Evolutionary conservation across 2,329 filamentous ascomycete species (phyloP).

Genomic region (Pseudogymnoascus sp.): DNA sequence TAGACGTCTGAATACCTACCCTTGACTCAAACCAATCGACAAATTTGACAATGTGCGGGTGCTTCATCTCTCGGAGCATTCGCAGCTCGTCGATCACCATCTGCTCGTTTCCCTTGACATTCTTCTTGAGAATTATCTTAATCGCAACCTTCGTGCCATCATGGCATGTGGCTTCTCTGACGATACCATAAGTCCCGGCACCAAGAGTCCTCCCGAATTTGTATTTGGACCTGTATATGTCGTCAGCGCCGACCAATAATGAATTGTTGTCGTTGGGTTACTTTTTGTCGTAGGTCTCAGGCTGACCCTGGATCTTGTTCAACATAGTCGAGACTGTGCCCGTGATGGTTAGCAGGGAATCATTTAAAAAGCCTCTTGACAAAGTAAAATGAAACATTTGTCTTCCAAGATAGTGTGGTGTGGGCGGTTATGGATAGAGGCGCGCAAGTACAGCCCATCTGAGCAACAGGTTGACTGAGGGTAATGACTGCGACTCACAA

Average conservation of each 20-base stretch:
- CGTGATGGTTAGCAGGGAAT: conserved; percentile 6
- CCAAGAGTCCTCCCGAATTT: conserved; percentile 88
- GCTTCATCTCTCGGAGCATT: conserved; percentile 83
- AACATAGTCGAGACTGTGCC: conserved; percentile 74
- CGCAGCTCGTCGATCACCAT: conserved; percentile 98
- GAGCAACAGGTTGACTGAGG: conserved; percentile 1
- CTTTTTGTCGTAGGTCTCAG: conserved; percentile 99
- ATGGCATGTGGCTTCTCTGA: conserved; percentile 83
- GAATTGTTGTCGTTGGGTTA: conserved; percentile 31
- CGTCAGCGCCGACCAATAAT: conserved; percentile 16
- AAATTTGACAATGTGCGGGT: conserved; percentile 94
- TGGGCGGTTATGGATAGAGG: neutral
- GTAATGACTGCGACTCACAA: conserved; percentile 19
- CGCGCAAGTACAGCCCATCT: neutral
- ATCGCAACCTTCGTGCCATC: conserved; percentile 85
- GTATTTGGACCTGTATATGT: conserved; percentile 62
- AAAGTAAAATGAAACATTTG: conserved; percentile 2
- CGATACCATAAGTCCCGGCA: conserved; percentile 96
- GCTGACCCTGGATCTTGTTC: conserved; percentile 92
- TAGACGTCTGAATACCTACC: conserved; percentile 41
- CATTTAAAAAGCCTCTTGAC: neutral
- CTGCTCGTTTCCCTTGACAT: conserved; percentile 93
- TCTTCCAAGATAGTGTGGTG: neutral
- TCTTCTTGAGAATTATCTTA: conserved; percentile 99
- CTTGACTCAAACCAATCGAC: conserved; percentile 99